Evolutionary conservation across 257 asterid genomes (phyloP).

Genomic region (Gynochthodes officinalis): DNA sequence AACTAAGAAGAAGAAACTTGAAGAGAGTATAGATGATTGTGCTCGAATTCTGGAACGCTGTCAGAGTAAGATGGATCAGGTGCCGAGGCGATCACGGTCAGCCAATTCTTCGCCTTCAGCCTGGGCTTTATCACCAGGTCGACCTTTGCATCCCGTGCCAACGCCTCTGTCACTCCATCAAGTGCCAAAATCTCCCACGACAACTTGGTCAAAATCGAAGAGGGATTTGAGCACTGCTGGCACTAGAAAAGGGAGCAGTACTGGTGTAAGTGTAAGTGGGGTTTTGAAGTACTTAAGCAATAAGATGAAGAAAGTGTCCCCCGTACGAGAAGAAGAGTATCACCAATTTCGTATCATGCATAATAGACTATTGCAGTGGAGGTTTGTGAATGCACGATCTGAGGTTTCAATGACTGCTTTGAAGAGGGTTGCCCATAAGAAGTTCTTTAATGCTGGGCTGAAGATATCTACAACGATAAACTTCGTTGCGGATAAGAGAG

Average conservation of each 20-base stretch:
- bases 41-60: conserved; percentile 32
- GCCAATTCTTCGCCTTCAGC: conserved; percentile 68
- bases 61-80: conserved; percentile 30
- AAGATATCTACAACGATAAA: conserved; percentile 38
- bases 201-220: conserved; percentile 21
- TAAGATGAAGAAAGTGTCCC: conserved; percentile 43
- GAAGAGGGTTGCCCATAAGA: conserved; percentile 53
- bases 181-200: conserved; percentile 35
- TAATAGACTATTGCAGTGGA: conserved; percentile 73
- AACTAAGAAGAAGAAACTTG: conserved; percentile 28
- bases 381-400: conserved; percentile 72
- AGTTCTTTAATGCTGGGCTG: conserved; percentile 48
- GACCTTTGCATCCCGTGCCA: conserved; percentile 21
- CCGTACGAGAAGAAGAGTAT: conserved; percentile 51
- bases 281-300: conserved; percentile 53
- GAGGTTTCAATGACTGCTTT: conserved; percentile 44
- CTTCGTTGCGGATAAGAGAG: conserved; percentile 34
- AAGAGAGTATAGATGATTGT: conserved; percentile 25
- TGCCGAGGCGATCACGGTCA: conserved; percentile 40
- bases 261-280: conserved; percentile 35
- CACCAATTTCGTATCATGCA: conserved; percentile 52
- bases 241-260: conserved; percentile 16
- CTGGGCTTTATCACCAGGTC: conserved; percentile 81
- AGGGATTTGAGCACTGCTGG: conserved; percentile 24
- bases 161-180: conserved; percentile 6